Evolutionary conservation across 1,284 basidiomycete species (phyloP), one percentile per base, ranked within the genome.

Genomic region (Rhodotorula sp.): DNA sequence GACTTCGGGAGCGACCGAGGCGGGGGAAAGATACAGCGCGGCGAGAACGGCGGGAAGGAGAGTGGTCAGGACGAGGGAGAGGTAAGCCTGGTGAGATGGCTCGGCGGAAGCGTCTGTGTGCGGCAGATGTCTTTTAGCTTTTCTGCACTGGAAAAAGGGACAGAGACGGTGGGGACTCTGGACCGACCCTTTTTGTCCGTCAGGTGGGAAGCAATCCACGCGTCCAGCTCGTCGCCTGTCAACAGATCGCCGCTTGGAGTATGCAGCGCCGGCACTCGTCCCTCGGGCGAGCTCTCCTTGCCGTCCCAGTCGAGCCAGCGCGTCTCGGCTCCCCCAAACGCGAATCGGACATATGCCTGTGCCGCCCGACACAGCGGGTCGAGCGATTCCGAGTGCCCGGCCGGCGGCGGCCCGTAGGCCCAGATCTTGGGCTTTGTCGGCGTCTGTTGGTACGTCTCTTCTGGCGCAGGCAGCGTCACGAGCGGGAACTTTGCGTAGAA

Each of bases 21-120:
- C 1, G 0, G 70, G 60, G 17, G 68, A 55, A 49, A 74, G 70
- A 64, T 74, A 74, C 8, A 74, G 45, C 1, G 73, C 60, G 22
- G 66, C 51, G 46, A 74, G 62, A 48, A 72, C 63, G 53, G 73
- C 73, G 44, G 73, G 73, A 6, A 74, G 58, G 49, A 74, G 64
- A 3, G 70, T 60, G 18, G 73, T 59, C n/a, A 61, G 44, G 57
- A 72, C 22, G 63, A 74, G 68, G n/a, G 73, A 30, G 18, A 66
- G 53, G 68, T 63, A 74, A 2, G 73, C 73, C 29, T 70, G 68
- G 18, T 66, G 51, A 6, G 59, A 54, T 17, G 73, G 62, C 33
- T 74, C 72, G 20, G 24, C 22, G 22, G 30, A 42, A 1, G 46
- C 20, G 8, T 62, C 61, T 53, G 53, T 20, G 26, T 17, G 12